These are phyloP conservation scores for Cornus controversa DNA, from an alignment of 148 eudicot species.

Conservation along the genomic window DNA sequence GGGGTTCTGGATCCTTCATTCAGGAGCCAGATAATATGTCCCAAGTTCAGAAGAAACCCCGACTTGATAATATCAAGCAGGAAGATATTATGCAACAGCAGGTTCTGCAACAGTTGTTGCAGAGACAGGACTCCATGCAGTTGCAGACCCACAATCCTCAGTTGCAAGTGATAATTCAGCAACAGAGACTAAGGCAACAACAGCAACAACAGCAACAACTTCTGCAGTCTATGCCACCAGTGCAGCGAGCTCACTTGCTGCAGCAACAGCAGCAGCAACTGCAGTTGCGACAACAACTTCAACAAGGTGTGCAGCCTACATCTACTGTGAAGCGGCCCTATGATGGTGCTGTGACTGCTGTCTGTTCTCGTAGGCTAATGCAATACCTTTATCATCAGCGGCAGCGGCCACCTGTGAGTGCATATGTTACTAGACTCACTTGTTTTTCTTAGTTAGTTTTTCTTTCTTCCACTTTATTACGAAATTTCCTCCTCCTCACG, in stretches of 20 bases:
- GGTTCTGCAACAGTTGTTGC: slow-evolving; percentile 64
- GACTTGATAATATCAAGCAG: slow-evolving; percentile 81
- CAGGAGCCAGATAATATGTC: slow-evolving; percentile 62
- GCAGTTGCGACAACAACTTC: slow-evolving; percentile 59
- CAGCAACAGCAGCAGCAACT: slow-evolving; percentile 63
- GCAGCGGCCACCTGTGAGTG: slow-evolving; percentile 75
- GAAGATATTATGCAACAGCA: slow-evolving; percentile 80
- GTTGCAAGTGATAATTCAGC: slow-evolving; percentile 76
- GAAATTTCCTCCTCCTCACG: background rate
- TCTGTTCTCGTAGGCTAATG: slow-evolving; percentile 82
- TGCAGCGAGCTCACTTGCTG: slow-evolving; percentile 63
- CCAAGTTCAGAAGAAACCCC: slow-evolving; percentile 80
- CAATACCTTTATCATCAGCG: slow-evolving; percentile 83
- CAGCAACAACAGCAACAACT: slow-evolving; percentile 72
- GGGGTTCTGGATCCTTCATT: slow-evolving; percentile 48
- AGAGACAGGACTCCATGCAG: slow-evolving; percentile 78
- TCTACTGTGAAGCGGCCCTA: slow-evolving; percentile 58
- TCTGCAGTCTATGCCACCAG: slow-evolving; percentile 68
- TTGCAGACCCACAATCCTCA: slow-evolving; percentile 69
- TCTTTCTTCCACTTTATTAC: background rate
- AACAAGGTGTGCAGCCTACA: slow-evolving; percentile 59
- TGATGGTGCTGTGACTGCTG: slow-evolving; percentile 78
- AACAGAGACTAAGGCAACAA: slow-evolving; percentile 76
- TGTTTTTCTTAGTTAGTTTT: background rate
- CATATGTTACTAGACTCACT: background rate